Conservation (phyloP, 2,329 filamentous ascomycete species). For the Aspergillus ustus region DNA sequence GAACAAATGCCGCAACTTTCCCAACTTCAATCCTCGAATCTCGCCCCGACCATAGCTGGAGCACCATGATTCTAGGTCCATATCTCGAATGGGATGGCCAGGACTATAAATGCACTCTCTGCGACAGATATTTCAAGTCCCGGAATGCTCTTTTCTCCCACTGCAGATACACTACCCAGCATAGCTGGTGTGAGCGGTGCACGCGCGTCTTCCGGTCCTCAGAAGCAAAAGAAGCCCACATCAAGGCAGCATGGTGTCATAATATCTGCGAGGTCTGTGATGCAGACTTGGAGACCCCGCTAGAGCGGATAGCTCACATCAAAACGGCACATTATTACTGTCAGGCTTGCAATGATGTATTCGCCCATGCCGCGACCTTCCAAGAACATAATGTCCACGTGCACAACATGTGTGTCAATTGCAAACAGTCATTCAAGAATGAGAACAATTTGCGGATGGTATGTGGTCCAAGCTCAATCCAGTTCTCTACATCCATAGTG, state of each 20-base stretch:
- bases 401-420: not conserved
- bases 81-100: not conserved
- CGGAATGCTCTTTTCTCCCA: not conserved
- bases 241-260: not conserved
- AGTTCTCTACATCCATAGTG: too few species aligned
- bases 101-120: not conserved
- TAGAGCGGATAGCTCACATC: not conserved
- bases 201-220: not conserved
- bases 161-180: not conserved
- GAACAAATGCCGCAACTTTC: too few species aligned
- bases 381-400: not conserved
- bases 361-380: not conserved
- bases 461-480: too few species aligned
- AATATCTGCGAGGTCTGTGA: not conserved
- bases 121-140: not conserved
- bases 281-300: not conserved
- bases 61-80: not conserved
- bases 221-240: not conserved
- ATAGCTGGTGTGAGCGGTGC: not conserved
- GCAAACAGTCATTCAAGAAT: not conserved
- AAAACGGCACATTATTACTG: not conserved
- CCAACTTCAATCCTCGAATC: too few species aligned
- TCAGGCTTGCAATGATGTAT: too few species aligned
- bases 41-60: too few species aligned
- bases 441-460: not conserved